Conservation (phyloP, 208 protist genomes). For the Trypanosoma boissoni region DNA sequence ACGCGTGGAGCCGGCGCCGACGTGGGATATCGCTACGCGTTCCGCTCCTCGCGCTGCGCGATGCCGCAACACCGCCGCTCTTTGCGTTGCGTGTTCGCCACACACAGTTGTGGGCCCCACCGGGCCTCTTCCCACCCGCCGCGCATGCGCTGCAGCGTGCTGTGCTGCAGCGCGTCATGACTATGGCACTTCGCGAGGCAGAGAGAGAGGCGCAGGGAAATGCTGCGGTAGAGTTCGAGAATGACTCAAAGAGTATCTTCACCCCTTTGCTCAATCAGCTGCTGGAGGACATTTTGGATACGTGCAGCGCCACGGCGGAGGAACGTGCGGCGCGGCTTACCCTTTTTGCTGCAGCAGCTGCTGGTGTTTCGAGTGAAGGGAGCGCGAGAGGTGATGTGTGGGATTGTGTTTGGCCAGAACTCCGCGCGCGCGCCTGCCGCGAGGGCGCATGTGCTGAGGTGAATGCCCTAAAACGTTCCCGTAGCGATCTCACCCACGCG, state of each 20-base stretch:
- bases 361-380: too few species aligned
- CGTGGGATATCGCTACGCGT: too few species aligned
- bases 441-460: too few species aligned
- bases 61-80: slow-evolving; percentile 9
- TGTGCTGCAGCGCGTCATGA: slow-evolving; percentile 17
- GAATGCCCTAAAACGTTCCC: too few species aligned
- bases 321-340: not conserved
- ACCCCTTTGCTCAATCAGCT: slow-evolving; percentile 25
- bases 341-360: not conserved
- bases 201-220: too few species aligned
- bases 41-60: slow-evolving; percentile 17
- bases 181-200: slow-evolving; percentile 8
- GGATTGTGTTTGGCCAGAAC: too few species aligned
- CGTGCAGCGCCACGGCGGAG: not conserved
- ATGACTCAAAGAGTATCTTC: too few species aligned
- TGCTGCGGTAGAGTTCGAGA: too few species aligned
- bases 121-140: not conserved
- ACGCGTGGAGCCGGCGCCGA: too few species aligned
- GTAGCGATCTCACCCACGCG: too few species aligned
- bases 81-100: slow-evolving; percentile 9
- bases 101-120: slow-evolving; percentile 13
- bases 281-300: slow-evolving; percentile 9
- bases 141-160: not conserved
- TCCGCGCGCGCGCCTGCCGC: too few species aligned
- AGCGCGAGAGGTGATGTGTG: too few species aligned